Evolutionary conservation across 768 basidiomycete species (phyloP).

Genomic region (Xerocomus potaroensis): DNA sequence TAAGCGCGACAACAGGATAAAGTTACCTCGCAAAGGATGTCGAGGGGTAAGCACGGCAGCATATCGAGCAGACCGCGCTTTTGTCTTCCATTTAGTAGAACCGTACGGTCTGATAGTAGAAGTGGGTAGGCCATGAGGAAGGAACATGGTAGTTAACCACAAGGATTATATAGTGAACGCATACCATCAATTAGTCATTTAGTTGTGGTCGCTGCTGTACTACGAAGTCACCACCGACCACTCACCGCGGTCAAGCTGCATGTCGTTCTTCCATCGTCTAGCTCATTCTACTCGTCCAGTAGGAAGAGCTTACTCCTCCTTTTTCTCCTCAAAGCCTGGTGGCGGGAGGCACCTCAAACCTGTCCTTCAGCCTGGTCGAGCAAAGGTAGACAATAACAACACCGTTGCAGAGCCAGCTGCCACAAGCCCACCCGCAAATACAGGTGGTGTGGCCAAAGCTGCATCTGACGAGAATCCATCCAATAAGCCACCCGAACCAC

Average conservation of each 20-base stretch:
- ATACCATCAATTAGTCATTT: neutral
- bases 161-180: neutral
- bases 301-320: conserved; percentile 67
- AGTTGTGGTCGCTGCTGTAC: too few relatives aligned
- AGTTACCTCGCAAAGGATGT: conserved; percentile 26
- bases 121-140: conserved; percentile 8
- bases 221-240: conserved; percentile 6
- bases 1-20: neutral
- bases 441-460: conserved; percentile 12
- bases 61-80: conserved; percentile 18
- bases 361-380: conserved; percentile 33
- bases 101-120: neutral
- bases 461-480: conserved; percentile 27
- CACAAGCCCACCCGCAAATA: conserved; percentile 13
- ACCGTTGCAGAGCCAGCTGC: conserved; percentile 26
- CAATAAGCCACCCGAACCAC: conserved; percentile 22
- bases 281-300: conserved; percentile 44
- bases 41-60: conserved; percentile 35
- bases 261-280: conserved; percentile 52
- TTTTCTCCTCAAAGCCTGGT: conserved; percentile 75
- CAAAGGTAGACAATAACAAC: conserved; percentile 41
- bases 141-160: neutral
- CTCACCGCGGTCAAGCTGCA: conserved; percentile 19
- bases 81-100: neutral
- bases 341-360: conserved; percentile 66